A percentile compares a stretch with the other conserved stretches of the same genome.
Evolutionary conservation across 331 rosid genomes (phyloP).

Genomic region (Pyracantha coccinea): DNA sequence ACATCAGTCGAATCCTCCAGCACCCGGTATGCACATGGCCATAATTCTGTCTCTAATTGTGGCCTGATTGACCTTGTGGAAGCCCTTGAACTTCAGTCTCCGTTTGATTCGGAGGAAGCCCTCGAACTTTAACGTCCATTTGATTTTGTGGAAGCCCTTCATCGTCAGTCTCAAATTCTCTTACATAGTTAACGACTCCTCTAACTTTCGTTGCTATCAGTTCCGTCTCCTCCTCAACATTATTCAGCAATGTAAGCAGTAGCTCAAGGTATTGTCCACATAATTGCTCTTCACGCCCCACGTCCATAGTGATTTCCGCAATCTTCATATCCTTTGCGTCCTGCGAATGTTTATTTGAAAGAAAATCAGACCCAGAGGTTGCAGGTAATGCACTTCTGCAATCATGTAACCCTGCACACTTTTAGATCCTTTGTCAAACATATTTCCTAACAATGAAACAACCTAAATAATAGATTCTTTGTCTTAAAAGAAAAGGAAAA

Average conservation of each 20-base stretch:
- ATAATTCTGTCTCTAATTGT: background rate
- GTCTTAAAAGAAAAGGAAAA: background rate
- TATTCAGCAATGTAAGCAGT: background rate
- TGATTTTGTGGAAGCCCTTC: background rate
- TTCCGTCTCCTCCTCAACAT: background rate
- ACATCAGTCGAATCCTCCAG: background rate
- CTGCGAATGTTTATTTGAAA: background rate
- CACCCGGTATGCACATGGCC: background rate
- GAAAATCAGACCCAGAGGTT: background rate
- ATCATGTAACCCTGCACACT: background rate
- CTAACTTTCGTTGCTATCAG: background rate
- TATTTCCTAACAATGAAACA: background rate
- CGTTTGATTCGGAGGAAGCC: background rate
- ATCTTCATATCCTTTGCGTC: conserved; percentile 3
- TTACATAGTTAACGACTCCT: background rate
- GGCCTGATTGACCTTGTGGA: background rate
- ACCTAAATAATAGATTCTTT: background rate
- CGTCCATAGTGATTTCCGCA: background rate
- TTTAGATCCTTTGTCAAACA: background rate
- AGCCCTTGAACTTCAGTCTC: background rate
- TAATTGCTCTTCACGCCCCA: background rate
- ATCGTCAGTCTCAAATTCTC: background rate
- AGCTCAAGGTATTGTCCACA: background rate
- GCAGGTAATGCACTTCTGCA: background rate
- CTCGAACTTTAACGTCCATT: background rate